A percentile compares a stretch with the other conserved stretches of the same genome.
These are phyloP conservation scores for Xylariomycetidae sp. DNA, from an alignment of 2,329 filamentous ascomycete species.

Conservation along the genomic window DNA sequence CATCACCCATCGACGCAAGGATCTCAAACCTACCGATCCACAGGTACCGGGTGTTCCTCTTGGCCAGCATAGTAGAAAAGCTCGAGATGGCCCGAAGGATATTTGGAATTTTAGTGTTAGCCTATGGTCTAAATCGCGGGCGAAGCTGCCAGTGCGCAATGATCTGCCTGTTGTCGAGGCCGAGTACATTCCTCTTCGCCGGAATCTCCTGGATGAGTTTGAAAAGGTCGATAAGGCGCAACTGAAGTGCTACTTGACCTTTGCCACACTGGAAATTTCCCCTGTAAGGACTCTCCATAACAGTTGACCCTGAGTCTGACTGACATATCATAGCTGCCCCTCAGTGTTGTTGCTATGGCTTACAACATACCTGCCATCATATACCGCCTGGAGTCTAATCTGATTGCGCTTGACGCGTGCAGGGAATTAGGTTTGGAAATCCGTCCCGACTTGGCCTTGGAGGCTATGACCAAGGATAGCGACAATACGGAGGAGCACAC, in stretches of 20 bases:
- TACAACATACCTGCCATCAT: conserved; percentile 80
- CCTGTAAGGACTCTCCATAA: conserved; percentile 47
- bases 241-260: conserved; percentile 61
- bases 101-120: conserved; percentile 85
- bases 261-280: conserved; percentile 74
- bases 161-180: conserved; percentile 80
- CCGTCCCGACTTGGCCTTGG: conserved; percentile 66
- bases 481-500: conserved; percentile 74
- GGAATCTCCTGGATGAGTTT: conserved; percentile 75
- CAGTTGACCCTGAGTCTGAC: conserved; percentile 1
- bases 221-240: conserved; percentile 46
- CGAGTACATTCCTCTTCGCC: conserved; percentile 68
- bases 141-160: conserved; percentile 49
- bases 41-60: conserved; percentile 54
- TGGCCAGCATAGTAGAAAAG: conserved; percentile 40
- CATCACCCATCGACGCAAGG: conserved; percentile 45
- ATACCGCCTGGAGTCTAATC: conserved; percentile 72
- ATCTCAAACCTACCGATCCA: conserved; percentile 59
- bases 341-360: conserved; percentile 65
- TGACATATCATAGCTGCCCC: conserved; percentile 52
- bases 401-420: conserved; percentile 77
- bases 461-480: conserved; percentile 89
- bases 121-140: conserved; percentile 59
- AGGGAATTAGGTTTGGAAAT: conserved; percentile 60
- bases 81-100: conserved; percentile 38